These are phyloP conservation scores for Colletotrichum paranaense DNA, from an alignment of 2,329 filamentous ascomycete genomes.

Conservation along the genomic window DNA sequence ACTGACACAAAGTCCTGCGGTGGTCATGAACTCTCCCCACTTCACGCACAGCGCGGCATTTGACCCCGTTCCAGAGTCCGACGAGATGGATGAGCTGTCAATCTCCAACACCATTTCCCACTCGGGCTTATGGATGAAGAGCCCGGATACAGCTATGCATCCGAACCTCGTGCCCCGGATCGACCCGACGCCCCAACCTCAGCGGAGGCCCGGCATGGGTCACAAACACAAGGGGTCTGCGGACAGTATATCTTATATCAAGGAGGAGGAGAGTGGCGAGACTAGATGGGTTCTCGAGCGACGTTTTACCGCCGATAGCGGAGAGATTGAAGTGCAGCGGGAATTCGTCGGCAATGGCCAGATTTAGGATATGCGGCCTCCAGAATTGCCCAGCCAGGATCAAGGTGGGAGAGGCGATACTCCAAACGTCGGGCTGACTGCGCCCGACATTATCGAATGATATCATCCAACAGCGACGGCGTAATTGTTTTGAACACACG, in stretches of 20 bases:
- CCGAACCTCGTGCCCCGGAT: slow-evolving; percentile 36
- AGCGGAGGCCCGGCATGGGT: slow-evolving; percentile 48
- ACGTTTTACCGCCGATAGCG: slow-evolving; percentile 72
- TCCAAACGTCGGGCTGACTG: neutral
- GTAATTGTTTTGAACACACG: slow-evolving; percentile 11
- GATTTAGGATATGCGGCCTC: slow-evolving; percentile 48
- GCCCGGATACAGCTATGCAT: slow-evolving; percentile 31
- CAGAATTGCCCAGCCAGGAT: no score
- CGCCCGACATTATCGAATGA: slow-evolving; percentile 2
- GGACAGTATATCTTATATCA: slow-evolving; percentile 77
- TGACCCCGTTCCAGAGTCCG: slow-evolving; percentile 54
- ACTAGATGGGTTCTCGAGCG: slow-evolving; percentile 78
- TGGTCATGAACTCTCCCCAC: slow-evolving; percentile 38
- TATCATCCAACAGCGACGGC: slow-evolving; percentile 25
- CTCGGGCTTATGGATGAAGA: slow-evolving; percentile 42
- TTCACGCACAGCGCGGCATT: slow-evolving; percentile 43
- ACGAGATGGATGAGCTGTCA: slow-evolving; percentile 42
- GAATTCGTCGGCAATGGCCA: slow-evolving; percentile 70
- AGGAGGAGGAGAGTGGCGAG: slow-evolving; percentile 69
- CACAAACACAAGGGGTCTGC: slow-evolving; percentile 67
- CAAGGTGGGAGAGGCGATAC: neutral
- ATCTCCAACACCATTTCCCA: slow-evolving; percentile 39
- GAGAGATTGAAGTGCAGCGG: slow-evolving; percentile 72
- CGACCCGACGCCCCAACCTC: slow-evolving; percentile 21
- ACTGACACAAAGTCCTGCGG: slow-evolving; percentile 29